Conservation (phyloP, 495 filamentous ascomycete species). For the Neurospora sp. region DNA sequence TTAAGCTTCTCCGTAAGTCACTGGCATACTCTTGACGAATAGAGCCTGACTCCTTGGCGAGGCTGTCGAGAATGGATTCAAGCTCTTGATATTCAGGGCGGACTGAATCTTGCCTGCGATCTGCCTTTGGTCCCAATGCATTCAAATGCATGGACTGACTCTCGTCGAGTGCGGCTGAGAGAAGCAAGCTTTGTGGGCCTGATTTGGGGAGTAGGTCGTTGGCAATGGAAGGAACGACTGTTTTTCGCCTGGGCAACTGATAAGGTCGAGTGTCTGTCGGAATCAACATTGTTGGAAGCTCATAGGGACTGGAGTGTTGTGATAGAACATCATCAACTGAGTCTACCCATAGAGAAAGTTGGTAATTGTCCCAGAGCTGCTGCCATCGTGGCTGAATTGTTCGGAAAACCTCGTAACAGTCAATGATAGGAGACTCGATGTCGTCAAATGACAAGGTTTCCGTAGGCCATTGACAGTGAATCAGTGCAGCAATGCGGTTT, state of each 20-base stretch:
- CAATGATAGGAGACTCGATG: neutral
- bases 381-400: neutral
- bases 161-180: neutral
- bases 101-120: neutral
- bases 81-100: neutral
- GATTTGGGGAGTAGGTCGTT: neutral
- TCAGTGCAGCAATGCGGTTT: neutral
- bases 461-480: neutral
- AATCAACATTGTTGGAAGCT: neutral
- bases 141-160: neutral
- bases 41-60: neutral
- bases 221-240: neutral
- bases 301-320: neutral
- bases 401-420: neutral
- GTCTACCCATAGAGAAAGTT: neutral
- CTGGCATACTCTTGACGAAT: conserved; percentile 4
- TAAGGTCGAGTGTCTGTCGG: neutral
- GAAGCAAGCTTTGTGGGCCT: neutral
- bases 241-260: neutral
- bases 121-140: neutral
- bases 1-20: conserved; percentile 13
- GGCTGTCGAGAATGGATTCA: neutral
- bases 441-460: neutral
- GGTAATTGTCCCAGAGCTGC: neutral
- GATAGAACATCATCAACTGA: neutral